These are phyloP conservation scores for Elsinoe australis DNA, from an alignment of 2,329 filamentous ascomycete species.

Conservation along the genomic window DNA sequence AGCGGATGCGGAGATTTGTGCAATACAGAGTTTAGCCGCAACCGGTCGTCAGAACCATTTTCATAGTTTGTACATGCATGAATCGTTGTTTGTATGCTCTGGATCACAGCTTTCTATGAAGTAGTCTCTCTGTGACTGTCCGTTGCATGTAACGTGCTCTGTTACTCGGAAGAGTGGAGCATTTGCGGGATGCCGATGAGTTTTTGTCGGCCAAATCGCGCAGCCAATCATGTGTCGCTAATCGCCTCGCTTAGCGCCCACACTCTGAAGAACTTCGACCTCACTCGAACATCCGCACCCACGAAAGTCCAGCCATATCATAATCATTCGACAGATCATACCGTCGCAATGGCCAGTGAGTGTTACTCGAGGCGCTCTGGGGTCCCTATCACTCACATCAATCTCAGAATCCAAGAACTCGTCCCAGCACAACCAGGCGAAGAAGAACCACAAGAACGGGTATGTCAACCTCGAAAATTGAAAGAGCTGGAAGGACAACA, in stretches of 20 bases:
- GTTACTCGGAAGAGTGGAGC: neutral
- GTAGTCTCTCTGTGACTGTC: too few species aligned
- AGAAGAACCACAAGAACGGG: conserved; percentile 99
- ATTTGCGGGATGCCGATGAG: neutral
- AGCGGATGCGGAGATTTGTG: conserved; percentile 6
- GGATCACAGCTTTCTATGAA: too few species aligned
- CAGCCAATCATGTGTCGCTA: neutral
- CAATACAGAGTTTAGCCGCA: conserved; percentile 12
- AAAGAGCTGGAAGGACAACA: neutral
- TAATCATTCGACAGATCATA: conserved; percentile 22
- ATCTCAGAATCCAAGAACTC: conserved; percentile 95
- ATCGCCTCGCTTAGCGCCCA: conserved; percentile 18
- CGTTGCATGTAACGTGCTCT: neutral
- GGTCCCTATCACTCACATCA: conserved; percentile 17
- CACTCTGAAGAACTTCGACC: conserved; percentile 15
- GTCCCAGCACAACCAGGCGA: conserved; percentile 96
- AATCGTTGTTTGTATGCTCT: too few species aligned
- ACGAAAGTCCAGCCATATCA: neutral
- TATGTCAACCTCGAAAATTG: conserved; percentile 44
- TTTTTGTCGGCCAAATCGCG: neutral
- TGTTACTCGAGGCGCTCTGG: conserved; percentile 25
- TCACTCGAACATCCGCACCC: conserved; percentile 10
- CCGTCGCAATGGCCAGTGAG: conserved; percentile 64
- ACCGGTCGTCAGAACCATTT: conserved; percentile 16
- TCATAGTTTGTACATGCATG: conserved; percentile 17